Base-by-base conservation (phyloP, 129 eudicot genomes). In the Pittosporum tobira region DNA sequence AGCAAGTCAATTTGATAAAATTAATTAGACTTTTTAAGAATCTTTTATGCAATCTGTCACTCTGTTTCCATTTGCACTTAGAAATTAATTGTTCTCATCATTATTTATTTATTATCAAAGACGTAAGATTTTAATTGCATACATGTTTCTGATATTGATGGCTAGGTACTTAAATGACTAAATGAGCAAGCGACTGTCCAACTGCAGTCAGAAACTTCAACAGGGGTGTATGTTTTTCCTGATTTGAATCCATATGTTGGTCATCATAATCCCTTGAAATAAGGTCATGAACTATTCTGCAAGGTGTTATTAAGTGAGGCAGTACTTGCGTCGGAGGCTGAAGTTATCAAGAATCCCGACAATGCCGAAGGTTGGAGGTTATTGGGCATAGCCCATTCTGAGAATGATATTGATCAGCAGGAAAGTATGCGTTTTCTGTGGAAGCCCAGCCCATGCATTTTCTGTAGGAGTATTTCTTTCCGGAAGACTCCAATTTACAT, bases 281-380 rank as follows among this genome's bases (percentile, higher is more conserved):
- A 91, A 87, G 98, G 98, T 20, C 98, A 91, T 54, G 94, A 91
- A 36, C 76, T 91, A 51, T 91, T 91, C 46, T 81, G 98, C 51
- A 91, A 81, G 71, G 98, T 96, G 57, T 87, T 91, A 55, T 57
- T 91, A 79, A 91, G 98, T 81, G 98, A 91, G 77, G 98, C 98
- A 27, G 98, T 91, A 71, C 98, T 91, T 83, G 98, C 98, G 68
- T 72, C 87, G 71, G 98, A 91, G 74, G 98, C 98, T 42, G 98
- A 91, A 73, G 96, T 91, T 62, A 58, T 91, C 57, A 91, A 91
- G 75, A 91, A 91, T 68, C 88, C 98, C 28, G 90, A 81, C 12
- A 91, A 87, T 72, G 87, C 96, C 44, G 98, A 91, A 73, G 98
- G 98, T 29, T 91, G 98, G 98, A 81, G 96, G 72, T 76, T 91